Percentiles rank a stretch among this genome's conserved stretches.
These are phyloP conservation scores for Brettanomyces naardenensis DNA, from an alignment of 805 yeast genomes.

Conservation along the genomic window DNA sequence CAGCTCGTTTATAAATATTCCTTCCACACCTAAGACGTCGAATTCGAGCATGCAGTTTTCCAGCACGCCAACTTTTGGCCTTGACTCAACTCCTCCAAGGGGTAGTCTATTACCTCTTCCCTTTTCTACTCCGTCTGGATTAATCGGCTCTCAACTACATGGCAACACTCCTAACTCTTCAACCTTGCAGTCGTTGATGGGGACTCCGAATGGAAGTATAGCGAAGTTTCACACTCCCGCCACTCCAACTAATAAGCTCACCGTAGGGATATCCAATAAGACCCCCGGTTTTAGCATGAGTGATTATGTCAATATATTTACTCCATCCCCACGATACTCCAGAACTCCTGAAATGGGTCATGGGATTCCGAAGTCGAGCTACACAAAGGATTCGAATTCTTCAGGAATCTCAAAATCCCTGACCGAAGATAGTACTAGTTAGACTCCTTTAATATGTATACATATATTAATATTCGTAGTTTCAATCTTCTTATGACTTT, in stretches of 20 bases:
- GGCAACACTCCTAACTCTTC: slow-evolving; percentile 11
- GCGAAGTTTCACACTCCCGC: slow-evolving; percentile 25
- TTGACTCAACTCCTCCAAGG: slow-evolving; percentile 22
- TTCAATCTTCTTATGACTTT: slow-evolving; percentile 5
- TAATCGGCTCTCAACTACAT: slow-evolving; percentile 6
- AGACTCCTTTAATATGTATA: too few relatives aligned
- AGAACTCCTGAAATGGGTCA: slow-evolving; percentile 28
- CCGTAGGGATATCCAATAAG: slow-evolving; percentile 20
- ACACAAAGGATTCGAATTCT: too few relatives aligned
- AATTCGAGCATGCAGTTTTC: slow-evolving; percentile 12
- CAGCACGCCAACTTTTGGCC: slow-evolving; percentile 9
- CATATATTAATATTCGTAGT: too few relatives aligned
- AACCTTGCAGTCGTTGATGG: slow-evolving; percentile 5
- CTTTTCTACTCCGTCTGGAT: slow-evolving; percentile 17
- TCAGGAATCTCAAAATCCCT: too few relatives aligned
- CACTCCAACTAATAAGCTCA: slow-evolving; percentile 16
- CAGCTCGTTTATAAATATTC: slow-evolving; percentile 13
- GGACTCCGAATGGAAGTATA: slow-evolving; percentile 10
- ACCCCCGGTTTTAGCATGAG: slow-evolving; percentile 75
- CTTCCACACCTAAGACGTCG: slow-evolving; percentile 24
- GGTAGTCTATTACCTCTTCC: slow-evolving; percentile 11
- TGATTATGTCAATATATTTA: slow-evolving; percentile 72
- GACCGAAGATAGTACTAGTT: too few relatives aligned
- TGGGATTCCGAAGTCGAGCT: slow-evolving; percentile 1
- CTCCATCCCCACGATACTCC: slow-evolving; percentile 54